A percentile compares a stretch with the other conserved stretches of the same genome.
These are phyloP conservation scores for Aspergillus heteromorphus DNA, from an alignment of 495 filamentous ascomycete genomes.

Conservation along the genomic window DNA sequence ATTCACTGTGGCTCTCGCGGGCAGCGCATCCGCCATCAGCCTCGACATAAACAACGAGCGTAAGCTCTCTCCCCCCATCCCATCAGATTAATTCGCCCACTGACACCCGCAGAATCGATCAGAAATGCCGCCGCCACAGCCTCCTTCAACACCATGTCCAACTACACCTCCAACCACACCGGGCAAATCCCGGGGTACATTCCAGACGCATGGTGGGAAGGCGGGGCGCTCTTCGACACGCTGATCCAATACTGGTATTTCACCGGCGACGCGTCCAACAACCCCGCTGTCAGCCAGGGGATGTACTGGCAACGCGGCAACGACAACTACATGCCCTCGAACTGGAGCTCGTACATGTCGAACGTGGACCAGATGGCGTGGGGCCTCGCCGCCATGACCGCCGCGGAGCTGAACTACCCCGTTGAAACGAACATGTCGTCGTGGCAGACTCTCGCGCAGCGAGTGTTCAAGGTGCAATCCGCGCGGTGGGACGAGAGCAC, in stretches of 20 bases:
- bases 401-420: constrained; percentile 68
- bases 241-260: constrained; percentile 75
- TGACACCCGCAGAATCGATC: constrained; percentile 46
- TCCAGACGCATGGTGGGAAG: constrained; percentile 66
- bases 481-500: constrained; percentile 58
- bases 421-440: constrained; percentile 49
- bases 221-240: constrained; percentile 66
- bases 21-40: not conserved
- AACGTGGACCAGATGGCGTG: constrained; percentile 85
- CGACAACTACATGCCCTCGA: constrained; percentile 59
- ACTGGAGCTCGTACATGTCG: constrained; percentile 46
- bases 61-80: not conserved
- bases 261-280: constrained; percentile 68
- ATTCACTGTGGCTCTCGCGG: not conserved
- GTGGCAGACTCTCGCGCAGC: constrained; percentile 57
- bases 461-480: constrained; percentile 60
- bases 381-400: constrained; percentile 67
- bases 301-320: constrained; percentile 65
- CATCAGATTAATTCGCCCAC: not conserved
- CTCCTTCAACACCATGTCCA: constrained; percentile 58
- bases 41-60: not conserved
- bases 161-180: constrained; percentile 57
- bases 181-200: constrained; percentile 62
- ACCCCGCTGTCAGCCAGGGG: constrained; percentile 53
- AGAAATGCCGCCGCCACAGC: constrained; percentile 55